Percentiles rank a stretch among this genome's conserved stretches.
Evolutionary conservation across 441 rosid genomes (phyloP).

Genomic region (Adansonia grandidieri): DNA sequence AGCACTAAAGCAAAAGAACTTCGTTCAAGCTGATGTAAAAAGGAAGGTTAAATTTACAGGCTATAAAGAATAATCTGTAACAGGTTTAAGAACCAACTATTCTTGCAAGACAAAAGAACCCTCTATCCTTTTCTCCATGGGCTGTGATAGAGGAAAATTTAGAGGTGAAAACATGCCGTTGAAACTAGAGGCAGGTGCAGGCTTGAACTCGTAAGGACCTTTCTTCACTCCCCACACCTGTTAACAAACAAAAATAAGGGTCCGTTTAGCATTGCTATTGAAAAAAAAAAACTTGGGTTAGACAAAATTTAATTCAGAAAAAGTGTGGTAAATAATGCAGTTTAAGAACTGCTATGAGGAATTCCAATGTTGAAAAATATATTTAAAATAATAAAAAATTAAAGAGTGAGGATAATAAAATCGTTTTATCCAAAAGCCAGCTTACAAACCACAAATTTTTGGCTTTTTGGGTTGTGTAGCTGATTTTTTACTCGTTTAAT

Average conservation of each 20-base stretch:
- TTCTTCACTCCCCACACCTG: conserved; percentile 89
- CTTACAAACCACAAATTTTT: too few species aligned
- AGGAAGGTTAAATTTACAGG: not conserved
- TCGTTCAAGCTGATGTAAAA: not conserved
- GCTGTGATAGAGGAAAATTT: conserved; percentile 54
- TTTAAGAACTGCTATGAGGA: too few species aligned
- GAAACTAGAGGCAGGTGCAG: conserved; percentile 64
- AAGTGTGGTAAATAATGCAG: too few species aligned
- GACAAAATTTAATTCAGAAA: too few species aligned
- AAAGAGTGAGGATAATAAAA: too few species aligned
- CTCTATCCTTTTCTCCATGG: conserved; percentile 69
- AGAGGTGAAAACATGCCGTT: conserved; percentile 60
- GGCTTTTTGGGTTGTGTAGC: too few species aligned
- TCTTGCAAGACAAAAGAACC: conserved; percentile 85
- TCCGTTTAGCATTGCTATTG: too few species aligned
- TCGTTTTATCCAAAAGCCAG: too few species aligned
- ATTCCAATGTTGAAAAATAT: too few species aligned
- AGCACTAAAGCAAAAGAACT: not conserved
- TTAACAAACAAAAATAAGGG: conserved; percentile 23
- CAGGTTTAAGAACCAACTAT: conserved; percentile 30
- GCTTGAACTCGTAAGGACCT: conserved; percentile 90
- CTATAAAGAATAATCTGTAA: not conserved
- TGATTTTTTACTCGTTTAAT: too few species aligned
- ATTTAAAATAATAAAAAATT: too few species aligned
- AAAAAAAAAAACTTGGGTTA: too few species aligned